Evolutionary conservation across 1,284 basidiomycete genomes (phyloP).

Genomic region (Trichosporon sp.): DNA sequence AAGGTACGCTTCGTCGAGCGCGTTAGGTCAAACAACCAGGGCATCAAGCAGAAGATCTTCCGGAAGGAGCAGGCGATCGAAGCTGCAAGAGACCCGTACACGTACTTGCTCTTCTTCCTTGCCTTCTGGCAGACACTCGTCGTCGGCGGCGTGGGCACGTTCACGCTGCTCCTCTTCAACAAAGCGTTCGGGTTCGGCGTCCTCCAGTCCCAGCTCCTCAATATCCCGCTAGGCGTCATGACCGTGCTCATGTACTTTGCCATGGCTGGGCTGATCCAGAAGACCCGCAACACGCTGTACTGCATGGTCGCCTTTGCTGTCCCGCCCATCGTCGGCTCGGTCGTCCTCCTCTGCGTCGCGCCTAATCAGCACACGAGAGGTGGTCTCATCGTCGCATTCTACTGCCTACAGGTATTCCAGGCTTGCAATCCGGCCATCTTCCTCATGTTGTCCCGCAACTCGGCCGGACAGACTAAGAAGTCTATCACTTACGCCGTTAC

Average conservation of each 20-base stretch:
- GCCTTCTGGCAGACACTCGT: slow-evolving; percentile 26
- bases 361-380: slow-evolving; percentile 6
- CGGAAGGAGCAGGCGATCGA: slow-evolving; percentile 28
- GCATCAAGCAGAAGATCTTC: slow-evolving; percentile 30
- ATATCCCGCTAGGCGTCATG: slow-evolving; percentile 22
- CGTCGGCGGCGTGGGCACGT: slow-evolving; percentile 32
- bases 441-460: slow-evolving; percentile 19
- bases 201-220: slow-evolving; percentile 19
- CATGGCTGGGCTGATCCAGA: slow-evolving; percentile 7
- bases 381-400: slow-evolving; percentile 20
- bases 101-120: slow-evolving; percentile 28
- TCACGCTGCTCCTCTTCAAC: slow-evolving; percentile 24
- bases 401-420: slow-evolving; percentile 12
- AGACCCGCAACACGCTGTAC: not conserved
- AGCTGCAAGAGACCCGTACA: slow-evolving; percentile 28
- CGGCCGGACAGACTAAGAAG: slow-evolving; percentile 23
- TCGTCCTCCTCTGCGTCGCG: slow-evolving; percentile 19
- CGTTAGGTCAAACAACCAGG: slow-evolving; percentile 36
- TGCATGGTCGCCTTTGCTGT: slow-evolving; percentile 14
- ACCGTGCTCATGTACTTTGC: slow-evolving; percentile 15
- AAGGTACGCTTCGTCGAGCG: slow-evolving; percentile 32
- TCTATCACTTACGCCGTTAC: slow-evolving; percentile 16
- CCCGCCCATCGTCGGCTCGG: slow-evolving; percentile 16
- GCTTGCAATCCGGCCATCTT: slow-evolving; percentile 16
- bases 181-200: slow-evolving; percentile 22